phyloP scores from a whole-genome alignment of 2,329 filamentous ascomycete species.

The Geosmithia flava region DNA sequence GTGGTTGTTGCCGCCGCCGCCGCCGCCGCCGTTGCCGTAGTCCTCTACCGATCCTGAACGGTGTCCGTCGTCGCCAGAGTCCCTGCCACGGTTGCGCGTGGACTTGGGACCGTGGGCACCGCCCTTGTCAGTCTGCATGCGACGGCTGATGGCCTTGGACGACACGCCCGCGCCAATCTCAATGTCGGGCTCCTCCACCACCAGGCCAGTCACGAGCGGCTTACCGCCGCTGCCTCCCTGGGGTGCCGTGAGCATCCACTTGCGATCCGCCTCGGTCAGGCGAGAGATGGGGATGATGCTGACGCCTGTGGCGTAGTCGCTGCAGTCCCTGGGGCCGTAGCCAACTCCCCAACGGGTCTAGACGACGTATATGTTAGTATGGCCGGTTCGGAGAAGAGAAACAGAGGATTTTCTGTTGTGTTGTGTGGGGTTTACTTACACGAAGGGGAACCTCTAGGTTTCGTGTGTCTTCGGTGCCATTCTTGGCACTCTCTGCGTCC shows the following conservation, averaged over 20 bases:
- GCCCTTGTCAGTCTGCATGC: conserved; percentile 57
- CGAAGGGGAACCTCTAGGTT: conserved; percentile 61
- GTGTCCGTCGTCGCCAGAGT: conserved; percentile 20
- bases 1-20: conserved; percentile 7
- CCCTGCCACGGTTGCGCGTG: conserved; percentile 26
- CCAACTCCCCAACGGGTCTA: conserved; percentile 95
- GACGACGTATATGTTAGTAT: conserved; percentile 7
- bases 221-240: conserved; percentile 85
- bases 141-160: conserved; percentile 69
- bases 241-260: conserved; percentile 92
- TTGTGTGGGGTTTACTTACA: conserved; percentile 34
- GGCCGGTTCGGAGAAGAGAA: background rate
- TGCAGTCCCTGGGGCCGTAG: conserved; percentile 93
- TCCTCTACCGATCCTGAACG: conserved; percentile 10
- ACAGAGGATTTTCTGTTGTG: background rate
- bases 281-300: conserved; percentile 88
- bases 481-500: conserved; percentile 74
- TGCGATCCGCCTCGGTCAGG: conserved; percentile 89
- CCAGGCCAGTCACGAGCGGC: conserved; percentile 68
- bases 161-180: conserved; percentile 97
- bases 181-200: conserved; percentile 95
- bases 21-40: conserved; percentile 6
- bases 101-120: conserved; percentile 54
- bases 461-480: conserved; percentile 72
- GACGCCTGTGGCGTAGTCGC: conserved; percentile 84